phyloP scores from a whole-genome alignment of 208 protist genomes.

The Zelonia costaricensis region DNA sequence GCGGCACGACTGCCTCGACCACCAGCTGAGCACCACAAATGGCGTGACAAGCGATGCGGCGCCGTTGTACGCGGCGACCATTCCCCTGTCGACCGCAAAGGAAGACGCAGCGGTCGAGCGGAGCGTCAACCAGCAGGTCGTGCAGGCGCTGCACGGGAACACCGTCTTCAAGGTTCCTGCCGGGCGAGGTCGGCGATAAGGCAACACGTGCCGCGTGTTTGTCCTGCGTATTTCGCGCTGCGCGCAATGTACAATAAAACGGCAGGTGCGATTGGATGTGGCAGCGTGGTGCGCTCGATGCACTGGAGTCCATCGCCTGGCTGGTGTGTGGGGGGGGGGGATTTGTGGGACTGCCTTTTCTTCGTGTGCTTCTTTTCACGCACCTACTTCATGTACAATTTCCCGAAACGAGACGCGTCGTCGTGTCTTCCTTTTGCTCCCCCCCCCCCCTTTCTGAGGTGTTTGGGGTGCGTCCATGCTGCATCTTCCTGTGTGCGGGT shows the following conservation, averaged over 20 bases:
- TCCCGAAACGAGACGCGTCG: background rate
- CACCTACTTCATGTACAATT: background rate
- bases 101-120: conserved; percentile 36
- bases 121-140: conserved; percentile 44
- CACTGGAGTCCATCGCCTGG: no score
- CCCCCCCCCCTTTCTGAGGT: background rate
- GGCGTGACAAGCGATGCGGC: conserved; percentile 4
- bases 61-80: background rate
- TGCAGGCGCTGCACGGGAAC: conserved; percentile 44
- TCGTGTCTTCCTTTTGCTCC: background rate
- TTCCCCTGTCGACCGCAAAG: conserved; percentile 11
- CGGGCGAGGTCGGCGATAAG: background rate
- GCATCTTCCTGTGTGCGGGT: background rate
- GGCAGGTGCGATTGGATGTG: no score
- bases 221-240: no score
- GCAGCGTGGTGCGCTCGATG: no score
- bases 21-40: conserved; percentile 12
- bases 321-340: background rate
- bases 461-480: background rate
- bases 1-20: conserved; percentile 32
- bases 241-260: background rate
- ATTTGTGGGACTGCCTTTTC: no score
- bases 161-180: conserved; percentile 48
- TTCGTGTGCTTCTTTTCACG: background rate
- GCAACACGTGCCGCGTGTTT: no score